These are phyloP conservation scores for Sphaerulina populicola DNA, from an alignment of 2,329 filamentous ascomycete species.

Conservation along the genomic window DNA sequence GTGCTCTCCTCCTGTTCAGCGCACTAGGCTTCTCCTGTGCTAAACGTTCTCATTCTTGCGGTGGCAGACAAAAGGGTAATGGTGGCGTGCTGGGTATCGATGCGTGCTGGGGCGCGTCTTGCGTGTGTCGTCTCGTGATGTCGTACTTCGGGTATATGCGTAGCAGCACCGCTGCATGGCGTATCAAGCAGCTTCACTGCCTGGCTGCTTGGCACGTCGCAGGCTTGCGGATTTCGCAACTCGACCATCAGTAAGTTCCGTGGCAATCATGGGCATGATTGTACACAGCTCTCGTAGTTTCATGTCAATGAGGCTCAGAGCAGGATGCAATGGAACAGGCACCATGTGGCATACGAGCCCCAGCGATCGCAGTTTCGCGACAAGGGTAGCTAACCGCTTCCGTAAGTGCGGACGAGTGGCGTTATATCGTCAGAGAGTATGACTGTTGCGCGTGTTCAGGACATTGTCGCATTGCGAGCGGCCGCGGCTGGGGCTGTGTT, in stretches of 20 bases:
- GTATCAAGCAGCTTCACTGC: not conserved
- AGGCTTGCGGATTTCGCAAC: not conserved
- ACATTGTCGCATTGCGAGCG: conserved; percentile 12
- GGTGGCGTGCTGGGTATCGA: conserved; percentile 7
- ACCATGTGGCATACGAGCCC: no score
- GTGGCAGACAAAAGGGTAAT: conserved; percentile 8
- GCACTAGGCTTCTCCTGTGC: not conserved
- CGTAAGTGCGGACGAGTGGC: no score
- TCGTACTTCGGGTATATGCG: conserved; percentile 6
- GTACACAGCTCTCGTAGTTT: no score
- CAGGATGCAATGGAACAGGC: no score
- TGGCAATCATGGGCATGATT: no score
- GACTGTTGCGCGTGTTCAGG: not conserved
- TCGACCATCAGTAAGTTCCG: no score
- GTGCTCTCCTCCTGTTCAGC: conserved; percentile 5
- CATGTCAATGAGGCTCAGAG: no score
- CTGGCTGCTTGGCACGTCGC: not conserved
- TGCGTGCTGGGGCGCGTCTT: conserved; percentile 4
- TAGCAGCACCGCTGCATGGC: not conserved
- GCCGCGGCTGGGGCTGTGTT: conserved; percentile 4
- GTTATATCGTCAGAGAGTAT: not conserved
- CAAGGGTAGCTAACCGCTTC: no score
- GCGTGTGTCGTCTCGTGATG: conserved; percentile 7
- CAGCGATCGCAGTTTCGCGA: no score
- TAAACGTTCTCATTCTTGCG: conserved; percentile 5